A percentile compares a stretch with the other conserved stretches of the same genome.
Evolutionary conservation across 805 yeast species (phyloP).

Genomic region (Metschnikowia continentalis): DNA sequence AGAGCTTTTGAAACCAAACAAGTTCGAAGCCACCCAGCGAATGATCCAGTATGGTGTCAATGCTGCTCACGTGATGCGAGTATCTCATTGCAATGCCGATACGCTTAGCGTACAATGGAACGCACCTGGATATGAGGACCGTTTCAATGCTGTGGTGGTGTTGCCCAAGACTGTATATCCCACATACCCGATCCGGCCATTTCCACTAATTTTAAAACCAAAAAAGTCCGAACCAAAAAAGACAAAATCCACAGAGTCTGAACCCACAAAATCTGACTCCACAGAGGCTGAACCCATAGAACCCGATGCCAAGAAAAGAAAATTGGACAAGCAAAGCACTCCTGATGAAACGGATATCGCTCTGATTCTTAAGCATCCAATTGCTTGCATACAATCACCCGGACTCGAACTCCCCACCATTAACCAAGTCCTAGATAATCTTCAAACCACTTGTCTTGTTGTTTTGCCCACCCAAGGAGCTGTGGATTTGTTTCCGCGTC

Average conservation of each 20-base stretch:
- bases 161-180: slow-evolving; percentile 2
- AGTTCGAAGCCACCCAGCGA: slow-evolving; percentile 18
- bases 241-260: no score
- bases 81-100: background rate
- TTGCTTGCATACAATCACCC: background rate
- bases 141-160: slow-evolving; percentile 11
- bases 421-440: background rate
- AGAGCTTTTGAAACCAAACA: slow-evolving; percentile 26
- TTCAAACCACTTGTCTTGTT: slow-evolving; percentile 6
- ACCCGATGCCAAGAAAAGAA: background rate
- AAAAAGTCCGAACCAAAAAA: background rate
- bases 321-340: background rate
- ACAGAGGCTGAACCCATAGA: background rate
- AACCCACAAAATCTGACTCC: no score
- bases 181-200: background rate
- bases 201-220: background rate
- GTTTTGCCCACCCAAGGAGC: slow-evolving; percentile 12
- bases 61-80: slow-evolving; percentile 13
- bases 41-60: slow-evolving; percentile 22
- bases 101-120: slow-evolving; percentile 5
- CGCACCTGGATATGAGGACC: slow-evolving; percentile 7
- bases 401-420: background rate
- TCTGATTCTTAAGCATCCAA: background rate
- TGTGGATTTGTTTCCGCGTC: slow-evolving; percentile 7
- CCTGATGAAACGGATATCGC: background rate